A percentile compares a stretch with the other conserved stretches of the same genome.
Evolutionary conservation across 2,329 filamentous ascomycete genomes (phyloP).

Genomic region (Xylariaceae sp.): DNA sequence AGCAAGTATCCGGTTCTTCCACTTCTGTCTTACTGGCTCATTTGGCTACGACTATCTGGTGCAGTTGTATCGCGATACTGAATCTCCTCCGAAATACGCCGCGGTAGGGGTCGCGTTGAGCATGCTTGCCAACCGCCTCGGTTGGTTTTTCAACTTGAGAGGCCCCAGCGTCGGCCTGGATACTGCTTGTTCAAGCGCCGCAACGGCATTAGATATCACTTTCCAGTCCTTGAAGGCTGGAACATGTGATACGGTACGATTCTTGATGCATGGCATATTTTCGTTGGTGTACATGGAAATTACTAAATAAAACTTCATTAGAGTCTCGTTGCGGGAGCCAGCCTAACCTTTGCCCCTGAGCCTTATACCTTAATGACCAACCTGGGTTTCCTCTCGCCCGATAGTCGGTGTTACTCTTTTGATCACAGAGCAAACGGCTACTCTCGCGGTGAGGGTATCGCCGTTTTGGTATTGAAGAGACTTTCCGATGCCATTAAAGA

Average conservation of each 20-base stretch:
- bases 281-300: no score
- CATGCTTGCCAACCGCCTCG: slow-evolving; percentile 44
- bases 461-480: slow-evolving; percentile 53
- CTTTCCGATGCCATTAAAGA: slow-evolving; percentile 49
- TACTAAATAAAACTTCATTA: slow-evolving; percentile 3
- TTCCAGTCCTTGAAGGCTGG: slow-evolving; percentile 27
- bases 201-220: slow-evolving; percentile 38
- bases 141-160: slow-evolving; percentile 44
- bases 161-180: slow-evolving; percentile 43
- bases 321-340: slow-evolving; percentile 40
- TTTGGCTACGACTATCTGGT: slow-evolving; percentile 40
- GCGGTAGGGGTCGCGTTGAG: slow-evolving; percentile 37
- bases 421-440: slow-evolving; percentile 36
- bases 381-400: slow-evolving; percentile 45
- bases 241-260: slow-evolving; percentile 26
- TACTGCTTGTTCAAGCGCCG: slow-evolving; percentile 43
- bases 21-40: slow-evolving; percentile 42
- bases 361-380: slow-evolving; percentile 31
- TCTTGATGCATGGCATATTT: slow-evolving; percentile 2
- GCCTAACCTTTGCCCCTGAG: slow-evolving; percentile 37
- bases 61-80: slow-evolving; percentile 38
- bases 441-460: slow-evolving; percentile 55
- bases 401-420: slow-evolving; percentile 34
- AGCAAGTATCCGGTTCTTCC: slow-evolving; percentile 32
- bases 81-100: slow-evolving; percentile 37